Evolutionary conservation across 2,329 filamentous ascomycete genomes (phyloP), one percentile per base, ranked within the genome.

Genomic region (Penicillium sp.): DNA sequence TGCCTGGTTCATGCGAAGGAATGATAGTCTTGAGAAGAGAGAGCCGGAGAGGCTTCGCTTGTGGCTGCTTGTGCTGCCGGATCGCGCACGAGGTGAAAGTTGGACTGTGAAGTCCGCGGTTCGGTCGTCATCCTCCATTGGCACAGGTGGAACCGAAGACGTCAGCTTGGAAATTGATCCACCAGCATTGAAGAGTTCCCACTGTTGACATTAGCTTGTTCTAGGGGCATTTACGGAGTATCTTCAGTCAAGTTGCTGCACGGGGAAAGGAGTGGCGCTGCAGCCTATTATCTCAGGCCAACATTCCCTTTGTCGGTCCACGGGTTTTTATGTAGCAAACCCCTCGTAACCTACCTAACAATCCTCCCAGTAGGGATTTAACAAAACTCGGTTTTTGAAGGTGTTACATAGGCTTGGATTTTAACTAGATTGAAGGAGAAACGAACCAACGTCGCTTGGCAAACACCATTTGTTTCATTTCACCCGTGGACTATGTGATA

Each of bases 11-110:
- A 71, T 72, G 44, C 86, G 84, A 59, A 92, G 75, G 69, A 92
- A 91, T 39, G 87, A 84, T 49, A 93, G 78, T 60, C 83, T 84
- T 39, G 87, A 87, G 29, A 93, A 76, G 42, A 92, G 78, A 55
- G 85, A 84, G 32, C 85, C 85, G 24, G 86, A 88, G 47, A 83
- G 74, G 64, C 76, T 85, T 68, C 84, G 79, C 67, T 77, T 78
- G 70, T 84, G 77, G 49, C 61, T 71, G 62, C 60, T 66, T 67
- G 70, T 57, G 66, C 60, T 70, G 62, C 66, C 64, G 13, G 71
- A 69, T 53, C 68, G 72, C 40, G 65, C 46, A 49, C 69, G 67
- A 52, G 63, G 66, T 38, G 67, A 53, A 54, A 59, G 58, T 55
- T 66, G 56, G 57, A 61, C 61, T 48, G 61, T 61, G 62, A 67